A percentile compares a stretch with the other conserved stretches of the same genome.
phyloP scores from a whole-genome alignment of 2,329 filamentous ascomycete genomes.

The Epichloe baconii region DNA sequence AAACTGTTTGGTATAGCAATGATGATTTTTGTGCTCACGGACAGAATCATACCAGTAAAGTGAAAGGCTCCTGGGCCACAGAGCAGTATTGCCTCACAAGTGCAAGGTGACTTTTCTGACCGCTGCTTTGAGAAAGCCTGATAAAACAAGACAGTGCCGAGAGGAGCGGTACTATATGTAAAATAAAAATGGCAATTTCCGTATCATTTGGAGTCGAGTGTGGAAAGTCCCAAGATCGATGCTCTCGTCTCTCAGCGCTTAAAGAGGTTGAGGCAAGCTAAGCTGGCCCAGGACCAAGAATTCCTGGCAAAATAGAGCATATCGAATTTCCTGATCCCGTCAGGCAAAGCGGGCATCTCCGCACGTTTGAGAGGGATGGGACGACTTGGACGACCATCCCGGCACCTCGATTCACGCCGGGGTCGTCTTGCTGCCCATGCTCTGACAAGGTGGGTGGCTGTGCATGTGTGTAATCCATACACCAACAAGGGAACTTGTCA shows the following conservation, averaged over 20 bases:
- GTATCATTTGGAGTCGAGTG: background rate
- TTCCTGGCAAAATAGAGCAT: background rate
- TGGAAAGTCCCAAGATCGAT: background rate
- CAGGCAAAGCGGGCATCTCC: background rate
- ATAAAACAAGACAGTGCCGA: background rate
- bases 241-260: background rate
- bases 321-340: background rate
- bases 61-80: too few relatives aligned
- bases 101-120: background rate
- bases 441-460: background rate
- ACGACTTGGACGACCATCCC: slow-evolving; percentile 12
- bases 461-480: background rate
- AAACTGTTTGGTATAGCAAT: background rate
- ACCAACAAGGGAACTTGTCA: background rate
- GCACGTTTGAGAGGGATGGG: slow-evolving; percentile 41
- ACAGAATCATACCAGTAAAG: background rate
- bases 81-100: background rate
- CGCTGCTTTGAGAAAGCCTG: background rate
- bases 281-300: background rate
- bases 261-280: background rate
- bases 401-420: slow-evolving; percentile 7
- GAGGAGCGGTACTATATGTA: background rate
- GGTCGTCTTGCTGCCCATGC: slow-evolving; percentile 5
- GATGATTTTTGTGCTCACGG: background rate
- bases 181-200: background rate